These are phyloP conservation scores for Monosporascus cannonballus DNA, from an alignment of 2,329 filamentous ascomycete species.

Conservation along the genomic window DNA sequence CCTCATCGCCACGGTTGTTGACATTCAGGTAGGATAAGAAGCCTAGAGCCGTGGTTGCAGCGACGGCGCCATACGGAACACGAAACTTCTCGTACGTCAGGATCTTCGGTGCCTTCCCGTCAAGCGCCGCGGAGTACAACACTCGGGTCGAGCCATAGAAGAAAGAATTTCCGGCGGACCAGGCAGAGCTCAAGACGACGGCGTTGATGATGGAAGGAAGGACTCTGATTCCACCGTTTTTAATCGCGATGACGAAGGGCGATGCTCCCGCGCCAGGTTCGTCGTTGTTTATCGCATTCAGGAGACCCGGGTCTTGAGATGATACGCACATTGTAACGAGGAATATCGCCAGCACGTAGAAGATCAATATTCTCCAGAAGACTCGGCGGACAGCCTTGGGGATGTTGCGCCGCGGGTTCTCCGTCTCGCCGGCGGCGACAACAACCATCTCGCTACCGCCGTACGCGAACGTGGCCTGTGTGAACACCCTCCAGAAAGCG, in stretches of 20 bases:
- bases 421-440: conserved; percentile 49
- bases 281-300: conserved; percentile 21
- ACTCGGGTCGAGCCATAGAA: conserved; percentile 27
- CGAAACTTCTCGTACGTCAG: conserved; percentile 47
- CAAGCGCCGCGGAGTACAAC: conserved; percentile 37
- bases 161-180: conserved; percentile 28
- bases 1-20: conserved; percentile 38
- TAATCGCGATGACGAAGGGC: conserved; percentile 62
- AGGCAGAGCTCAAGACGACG: conserved; percentile 46
- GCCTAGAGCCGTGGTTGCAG: conserved; percentile 52
- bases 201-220: conserved; percentile 63
- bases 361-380: conserved; percentile 60
- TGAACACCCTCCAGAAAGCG: conserved; percentile 39
- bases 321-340: conserved; percentile 29
- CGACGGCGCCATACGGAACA: conserved; percentile 55
- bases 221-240: conserved; percentile 52
- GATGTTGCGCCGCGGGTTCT: conserved; percentile 55
- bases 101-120: conserved; percentile 47
- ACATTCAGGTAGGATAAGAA: conserved; percentile 60
- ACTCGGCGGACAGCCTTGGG: conserved; percentile 62
- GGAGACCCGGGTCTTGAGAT: conserved; percentile 24
- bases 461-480: conserved; percentile 42
- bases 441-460: conserved; percentile 39
- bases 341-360: conserved; percentile 62
- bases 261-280: conserved; percentile 27